Conservation (phyloP, 257 asterid species). For the Lantana camara region DNA sequence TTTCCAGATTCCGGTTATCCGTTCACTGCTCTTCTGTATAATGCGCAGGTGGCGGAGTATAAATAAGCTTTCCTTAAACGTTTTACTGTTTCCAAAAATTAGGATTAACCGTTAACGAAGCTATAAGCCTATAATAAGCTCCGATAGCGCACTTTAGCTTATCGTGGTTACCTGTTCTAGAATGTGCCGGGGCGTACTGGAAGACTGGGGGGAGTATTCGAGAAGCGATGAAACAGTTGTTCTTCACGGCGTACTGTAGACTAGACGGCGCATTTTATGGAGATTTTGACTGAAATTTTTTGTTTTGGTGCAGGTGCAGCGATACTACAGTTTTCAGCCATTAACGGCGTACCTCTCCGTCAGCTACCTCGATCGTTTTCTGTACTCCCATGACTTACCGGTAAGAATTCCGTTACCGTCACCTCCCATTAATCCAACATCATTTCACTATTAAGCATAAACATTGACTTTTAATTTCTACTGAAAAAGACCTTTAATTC, state of each 20-base stretch:
- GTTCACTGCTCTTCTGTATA: conserved; percentile 20
- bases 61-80: background rate
- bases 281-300: conserved; percentile 25
- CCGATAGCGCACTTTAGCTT: conserved; percentile 34
- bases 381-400: conserved; percentile 72
- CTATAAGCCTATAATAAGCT: conserved; percentile 4
- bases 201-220: conserved; percentile 14
- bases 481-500: conserved; percentile 11
- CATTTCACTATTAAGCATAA: background rate
- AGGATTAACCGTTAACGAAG: background rate
- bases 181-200: conserved; percentile 15
- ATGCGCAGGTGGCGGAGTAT: conserved; percentile 28
- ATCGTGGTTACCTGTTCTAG: conserved; percentile 19
- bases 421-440: background rate
- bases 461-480: conserved; percentile 20
- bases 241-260: conserved; percentile 25
- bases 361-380: conserved; percentile 85
- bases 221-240: conserved; percentile 43
- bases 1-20: conserved; percentile 20
- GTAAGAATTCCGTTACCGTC: conserved; percentile 52
- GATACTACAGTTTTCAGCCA: conserved; percentile 81
- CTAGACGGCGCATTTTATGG: conserved; percentile 31
- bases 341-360: conserved; percentile 92
- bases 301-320: conserved; percentile 69
- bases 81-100: conserved; percentile 12